Conservation (phyloP, 306 rosid genomes). For the Citrullus colocynthis region DNA sequence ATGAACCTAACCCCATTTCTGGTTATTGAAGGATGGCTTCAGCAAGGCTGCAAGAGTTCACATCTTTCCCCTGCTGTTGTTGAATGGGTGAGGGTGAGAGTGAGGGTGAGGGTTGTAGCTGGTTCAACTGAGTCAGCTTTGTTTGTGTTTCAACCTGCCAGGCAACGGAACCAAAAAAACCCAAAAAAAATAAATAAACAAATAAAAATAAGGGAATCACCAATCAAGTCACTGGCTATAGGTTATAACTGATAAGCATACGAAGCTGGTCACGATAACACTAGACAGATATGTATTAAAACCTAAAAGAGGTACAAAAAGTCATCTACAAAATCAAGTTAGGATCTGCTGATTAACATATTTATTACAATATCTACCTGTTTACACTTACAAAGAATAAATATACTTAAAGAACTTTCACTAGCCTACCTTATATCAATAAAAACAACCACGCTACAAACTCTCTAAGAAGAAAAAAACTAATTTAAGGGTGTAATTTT, state of each 20-base stretch:
- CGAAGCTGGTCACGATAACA: neutral
- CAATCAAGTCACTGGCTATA: neutral
- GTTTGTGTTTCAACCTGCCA: conserved; percentile 4
- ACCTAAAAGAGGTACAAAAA: neutral
- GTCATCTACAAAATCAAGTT: neutral
- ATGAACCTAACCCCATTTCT: neutral
- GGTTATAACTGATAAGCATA: neutral
- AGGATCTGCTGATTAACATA: conserved; percentile 16
- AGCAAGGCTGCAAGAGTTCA: neutral
- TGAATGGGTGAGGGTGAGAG: neutral
- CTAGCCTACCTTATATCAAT: conserved; percentile 59
- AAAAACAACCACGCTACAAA: conserved; percentile 25
- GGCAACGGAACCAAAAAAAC: neutral
- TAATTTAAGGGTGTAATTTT: conserved; percentile 2
- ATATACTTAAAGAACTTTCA: conserved; percentile 36
- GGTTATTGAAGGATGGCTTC: neutral
- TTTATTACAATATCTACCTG: conserved; percentile 40
- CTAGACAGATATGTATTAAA: neutral
- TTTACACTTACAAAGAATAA: conserved; percentile 77
- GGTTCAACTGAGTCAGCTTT: neutral
- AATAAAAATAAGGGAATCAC: too few species aligned
- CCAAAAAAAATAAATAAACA: neutral
- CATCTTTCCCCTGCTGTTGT: neutral
- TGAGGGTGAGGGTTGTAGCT: neutral
- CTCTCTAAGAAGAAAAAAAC: conserved; percentile 2